Base-by-base conservation (phyloP, 306 rosid genomes). In the Adenanthera pavonina region DNA sequence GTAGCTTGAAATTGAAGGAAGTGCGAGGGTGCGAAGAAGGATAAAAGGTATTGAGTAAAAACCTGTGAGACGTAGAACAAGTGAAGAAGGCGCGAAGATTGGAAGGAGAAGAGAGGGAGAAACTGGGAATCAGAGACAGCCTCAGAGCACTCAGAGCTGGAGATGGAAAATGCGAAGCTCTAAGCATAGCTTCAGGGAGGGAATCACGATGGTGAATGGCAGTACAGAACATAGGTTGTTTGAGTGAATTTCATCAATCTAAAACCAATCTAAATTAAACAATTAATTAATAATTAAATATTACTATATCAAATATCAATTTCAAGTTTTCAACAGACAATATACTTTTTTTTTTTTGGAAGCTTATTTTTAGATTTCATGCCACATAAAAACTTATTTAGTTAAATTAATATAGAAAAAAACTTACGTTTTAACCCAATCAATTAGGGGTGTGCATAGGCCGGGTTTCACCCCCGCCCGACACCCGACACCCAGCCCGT, bases 101-200 rank as follows among this genome's bases (percentile, higher is more conserved):
- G 25, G 79, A 84, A 60, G 85, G 38, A 12, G 83, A 59, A 56
- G 83, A 43, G 83, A 81, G 44, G 54, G 20, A 17, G 60, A 73
- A 41, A 48, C 48, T 40, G 70, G 74, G 56, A 12, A 69, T 44
- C 5, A 69, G 34, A 3, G 56, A 69, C 5, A 44, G 40, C 56
- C 40, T 61, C 4, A 83, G 80, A 20, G 88, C 85, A 71, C 38
- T 13, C 38, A 90, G 72, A 52, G 83, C 86, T 46, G 93, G 81
- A 68, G 86, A 72, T 4, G 89, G 87, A 8, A 90, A 70, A 77
- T 76, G 88, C 74, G 75, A 82, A 67, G 78, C 83, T 84, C 91
- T 87, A n/a, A 79, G 78, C 90, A 89, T 88, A 77, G 87, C 56
- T 62, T 46, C 54, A 12, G 15, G 0, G 8, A 14, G 17, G 1